Evolutionary conservation across 2,329 filamentous ascomycete species (phyloP), one percentile per base, ranked within the genome.

Genomic region (Penicillium decumbens): DNA sequence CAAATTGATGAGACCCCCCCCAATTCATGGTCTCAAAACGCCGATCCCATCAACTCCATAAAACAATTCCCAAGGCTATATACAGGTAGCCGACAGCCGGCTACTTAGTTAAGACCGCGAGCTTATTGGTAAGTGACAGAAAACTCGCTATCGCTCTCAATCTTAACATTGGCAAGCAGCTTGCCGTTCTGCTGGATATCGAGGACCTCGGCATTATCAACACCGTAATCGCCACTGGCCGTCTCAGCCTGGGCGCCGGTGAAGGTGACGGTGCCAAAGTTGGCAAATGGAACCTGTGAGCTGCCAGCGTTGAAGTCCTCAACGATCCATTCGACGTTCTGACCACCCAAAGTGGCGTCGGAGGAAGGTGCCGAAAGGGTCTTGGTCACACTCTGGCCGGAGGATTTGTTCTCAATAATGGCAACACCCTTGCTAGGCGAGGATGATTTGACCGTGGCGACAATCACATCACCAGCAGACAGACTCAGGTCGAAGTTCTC

Each of bases 251-350:
- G 61, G 3, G 64, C 63, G 18, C 69, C 65, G 7, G 57, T 66
- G 50, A 73, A 73, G 15, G 49, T 66, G 8, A 80, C 70, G 4
- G 64, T 70, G 12, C 72, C 72, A 51, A 80, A 80, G 58, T 79
- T 61, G 28, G 71, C 75, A 45, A 80, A 68, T 0, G 70, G 58
- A 3, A 80, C 74, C 44, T 75, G 69, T 2, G 58, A 53, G 33
- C 56, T 53, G 33, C 67, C 65, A 3, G 63, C 55, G 51, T 73
- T 65, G 54, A 77, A 80, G 49, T 80, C 78, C 68, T 83, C 80
- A 12, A 83, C 79, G 56, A 84, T 83, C 80, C 80, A 84, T 61
- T 84, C 81, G 9, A 79, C 81, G 53, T 82, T 82, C 58, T 76
- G 75, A 59, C 80, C 72, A 59, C 75, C 79, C 12, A 83, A 73